These are phyloP conservation scores for Piper longum DNA, from an alignment of 164 flowering plant genomes.

Conservation along the genomic window DNA sequence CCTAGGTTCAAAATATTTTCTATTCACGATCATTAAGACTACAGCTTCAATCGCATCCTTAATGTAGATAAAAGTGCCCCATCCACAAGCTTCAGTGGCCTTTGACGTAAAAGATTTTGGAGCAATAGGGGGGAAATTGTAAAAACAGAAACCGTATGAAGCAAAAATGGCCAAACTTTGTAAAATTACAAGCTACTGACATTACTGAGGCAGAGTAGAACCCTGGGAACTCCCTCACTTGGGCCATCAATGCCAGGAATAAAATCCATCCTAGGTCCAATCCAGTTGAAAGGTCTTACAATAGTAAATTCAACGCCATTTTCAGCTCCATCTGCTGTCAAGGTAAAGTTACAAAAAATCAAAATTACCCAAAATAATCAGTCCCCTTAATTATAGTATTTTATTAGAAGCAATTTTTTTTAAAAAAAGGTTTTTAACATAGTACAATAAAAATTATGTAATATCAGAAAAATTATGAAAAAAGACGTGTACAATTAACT, in stretches of 20 bases:
- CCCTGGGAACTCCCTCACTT: conserved; percentile 53
- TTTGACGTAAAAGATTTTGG: conserved; percentile 41
- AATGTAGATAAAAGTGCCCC: conserved; percentile 48
- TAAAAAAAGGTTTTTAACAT: too few species aligned
- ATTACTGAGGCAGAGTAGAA: conserved; percentile 56
- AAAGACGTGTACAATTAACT: not conserved
- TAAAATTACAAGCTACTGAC: conserved; percentile 12
- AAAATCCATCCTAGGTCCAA: conserved; percentile 63
- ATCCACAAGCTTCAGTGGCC: conserved; percentile 52
- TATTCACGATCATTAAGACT: conserved; percentile 40
- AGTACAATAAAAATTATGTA: too few species aligned
- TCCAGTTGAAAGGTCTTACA: conserved; percentile 60
- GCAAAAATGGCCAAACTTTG: not conserved
- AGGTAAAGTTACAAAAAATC: not conserved
- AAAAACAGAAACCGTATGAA: not conserved
- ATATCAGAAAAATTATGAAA: not conserved
- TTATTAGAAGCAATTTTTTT: too few species aligned
- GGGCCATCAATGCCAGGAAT: conserved; percentile 59
- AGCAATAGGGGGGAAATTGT: not conserved
- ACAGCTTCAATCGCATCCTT: conserved; percentile 61
- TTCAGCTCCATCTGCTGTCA: conserved; percentile 49
- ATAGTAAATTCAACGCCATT: conserved; percentile 49
- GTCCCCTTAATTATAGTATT: not conserved
- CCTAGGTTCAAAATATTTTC: not conserved
- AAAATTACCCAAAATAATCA: not conserved